A percentile compares a stretch with the other conserved stretches of the same genome.
Evolutionary conservation across 768 basidiomycete species (phyloP).

Genomic region (Phanerodontia chrysosporium): DNA sequence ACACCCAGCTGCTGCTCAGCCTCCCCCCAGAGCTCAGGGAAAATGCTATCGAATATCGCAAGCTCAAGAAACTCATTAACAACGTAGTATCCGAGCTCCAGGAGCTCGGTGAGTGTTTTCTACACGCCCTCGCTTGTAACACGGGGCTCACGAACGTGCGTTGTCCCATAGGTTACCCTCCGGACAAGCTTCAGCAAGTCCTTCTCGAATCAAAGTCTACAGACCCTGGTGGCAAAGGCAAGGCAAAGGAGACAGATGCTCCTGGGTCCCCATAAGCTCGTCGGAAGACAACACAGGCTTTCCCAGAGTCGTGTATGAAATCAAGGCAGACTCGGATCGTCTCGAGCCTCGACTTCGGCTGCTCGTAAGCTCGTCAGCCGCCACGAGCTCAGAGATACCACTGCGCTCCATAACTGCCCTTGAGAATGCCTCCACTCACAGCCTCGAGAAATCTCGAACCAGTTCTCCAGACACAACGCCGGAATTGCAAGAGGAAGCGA

Average conservation of each 20-base stretch:
- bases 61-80: constrained; percentile 92
- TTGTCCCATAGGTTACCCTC: constrained; percentile 27
- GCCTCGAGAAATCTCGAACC: too few species aligned
- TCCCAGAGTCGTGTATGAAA: constrained; percentile 51
- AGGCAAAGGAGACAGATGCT: constrained; percentile 12
- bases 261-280: constrained; percentile 11
- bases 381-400: background rate
- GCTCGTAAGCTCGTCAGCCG: constrained; percentile 30
- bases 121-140: background rate
- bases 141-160: background rate
- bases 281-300: constrained; percentile 9
- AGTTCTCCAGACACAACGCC: background rate
- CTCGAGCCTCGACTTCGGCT: constrained; percentile 59
- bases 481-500: background rate
- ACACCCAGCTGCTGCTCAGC: constrained; percentile 52
- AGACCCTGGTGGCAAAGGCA: constrained; percentile 20
- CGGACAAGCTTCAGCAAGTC: constrained; percentile 25
- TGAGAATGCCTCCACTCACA: background rate
- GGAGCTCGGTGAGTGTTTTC: constrained; percentile 40
- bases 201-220: constrained; percentile 13
- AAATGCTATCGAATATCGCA: constrained; percentile 81
- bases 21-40: constrained; percentile 76
- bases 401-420: background rate
- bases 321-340: constrained; percentile 40
- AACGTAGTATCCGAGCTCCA: constrained; percentile 75